Base-by-base conservation (phyloP, 2,329 filamentous ascomycete genomes). In the Aspergillus sp. region DNA sequence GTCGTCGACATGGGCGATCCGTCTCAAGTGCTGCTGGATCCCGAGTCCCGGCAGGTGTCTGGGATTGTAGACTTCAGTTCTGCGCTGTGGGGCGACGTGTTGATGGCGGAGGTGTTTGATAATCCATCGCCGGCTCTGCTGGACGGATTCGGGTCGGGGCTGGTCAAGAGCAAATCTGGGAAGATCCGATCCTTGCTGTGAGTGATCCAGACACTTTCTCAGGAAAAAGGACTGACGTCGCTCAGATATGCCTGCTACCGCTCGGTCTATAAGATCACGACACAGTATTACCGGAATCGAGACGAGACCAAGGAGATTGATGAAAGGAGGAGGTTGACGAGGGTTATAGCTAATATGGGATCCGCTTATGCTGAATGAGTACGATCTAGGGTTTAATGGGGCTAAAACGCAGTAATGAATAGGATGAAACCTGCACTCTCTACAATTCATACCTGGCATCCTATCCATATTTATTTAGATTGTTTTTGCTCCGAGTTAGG, bases 81-180 rank as follows among this genome's bases (percentile, higher is more conserved):
- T 32, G 66, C 68, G 10, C 47, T 75, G 3, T 76, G 72, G 71
- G 73, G 73, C 1, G 73, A 77, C 49, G 54, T 68, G 7, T 58
- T 69, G 38, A 66, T 76, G 62, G 67, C 63, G 5, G 68, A 69
- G 34, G 63, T 69, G 15, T 70, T 70, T 33, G 61, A 57, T 17
- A 39, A 47, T 15, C 50, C 57, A 14, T 57, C 53, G 2, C 27
- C 49, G n/a, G 51, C 57, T 8, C 45, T 61, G 17, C 38, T 61
- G 13, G 51, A 58, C 19, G 61, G 57, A 2, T 61, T 55, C 36
- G 60, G 55, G 22, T 42, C 49, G 8, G 34, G 41, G 24, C 31
- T 29, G 8, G 40, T 44, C 13, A 47, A 49, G 25, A 45, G 33
- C 6, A 38, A 49, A 26, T 42, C 40, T 16, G 51, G 53, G 35